These are phyloP conservation scores for Claviceps citrina DNA, from an alignment of 2,329 filamentous ascomycete species.

Conservation along the genomic window DNA sequence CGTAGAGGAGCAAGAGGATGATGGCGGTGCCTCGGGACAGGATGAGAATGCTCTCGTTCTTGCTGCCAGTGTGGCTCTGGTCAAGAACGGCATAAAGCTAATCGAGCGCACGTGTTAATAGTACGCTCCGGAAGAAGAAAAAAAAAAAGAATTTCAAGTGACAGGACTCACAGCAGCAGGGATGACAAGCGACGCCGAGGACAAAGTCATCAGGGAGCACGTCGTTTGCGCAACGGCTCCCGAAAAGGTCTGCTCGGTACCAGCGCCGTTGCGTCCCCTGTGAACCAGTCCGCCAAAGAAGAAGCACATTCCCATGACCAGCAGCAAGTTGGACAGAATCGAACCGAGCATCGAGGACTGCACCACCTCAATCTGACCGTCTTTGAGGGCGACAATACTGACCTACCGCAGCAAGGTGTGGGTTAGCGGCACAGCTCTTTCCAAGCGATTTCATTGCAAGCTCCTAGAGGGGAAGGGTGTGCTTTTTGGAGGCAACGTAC, in stretches of 20 bases:
- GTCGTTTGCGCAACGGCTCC: constrained; percentile 64
- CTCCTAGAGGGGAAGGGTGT: too few relatives aligned
- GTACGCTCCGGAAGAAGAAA: not conserved
- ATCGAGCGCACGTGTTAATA: not conserved
- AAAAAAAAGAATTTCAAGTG: not conserved
- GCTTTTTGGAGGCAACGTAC: constrained; percentile 25
- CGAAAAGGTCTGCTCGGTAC: constrained; percentile 57
- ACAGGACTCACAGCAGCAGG: constrained; percentile 43
- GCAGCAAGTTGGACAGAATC: constrained; percentile 83
- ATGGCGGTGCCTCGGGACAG: constrained; percentile 64
- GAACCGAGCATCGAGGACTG: constrained; percentile 95
- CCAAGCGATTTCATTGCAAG: too few relatives aligned
- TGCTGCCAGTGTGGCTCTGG: constrained; percentile 22
- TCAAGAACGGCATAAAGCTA: constrained; percentile 52
- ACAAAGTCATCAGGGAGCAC: constrained; percentile 58
- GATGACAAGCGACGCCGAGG: constrained; percentile 64
- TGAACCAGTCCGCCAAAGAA: constrained; percentile 56
- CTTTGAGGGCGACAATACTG: constrained; percentile 75
- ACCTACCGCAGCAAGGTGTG: constrained; percentile 37
- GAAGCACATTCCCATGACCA: constrained; percentile 73
- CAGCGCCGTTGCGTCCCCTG: constrained; percentile 38
- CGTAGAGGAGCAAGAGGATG: constrained; percentile 59
- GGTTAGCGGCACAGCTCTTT: too few relatives aligned
- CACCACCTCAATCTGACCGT: constrained; percentile 86
- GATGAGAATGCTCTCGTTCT: constrained; percentile 44